Percentiles rank a stretch among this genome's conserved stretches.
These are phyloP conservation scores for Sordariomycetes sp. DNA, from an alignment of 2,329 filamentous ascomycete genomes.

Conservation along the genomic window DNA sequence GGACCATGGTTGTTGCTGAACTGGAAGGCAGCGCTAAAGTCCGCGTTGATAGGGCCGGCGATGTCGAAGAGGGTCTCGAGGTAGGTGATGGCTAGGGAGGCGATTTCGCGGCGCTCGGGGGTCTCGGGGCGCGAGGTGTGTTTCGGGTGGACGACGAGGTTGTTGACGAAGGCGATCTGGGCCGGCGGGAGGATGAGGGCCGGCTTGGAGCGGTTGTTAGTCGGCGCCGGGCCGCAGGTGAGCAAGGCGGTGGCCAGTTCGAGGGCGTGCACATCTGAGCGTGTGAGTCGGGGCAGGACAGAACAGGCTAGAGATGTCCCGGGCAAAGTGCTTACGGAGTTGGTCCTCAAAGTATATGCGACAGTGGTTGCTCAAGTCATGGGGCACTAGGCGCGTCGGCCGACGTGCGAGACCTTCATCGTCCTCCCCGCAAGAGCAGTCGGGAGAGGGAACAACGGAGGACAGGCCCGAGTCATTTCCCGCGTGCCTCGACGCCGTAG, in stretches of 20 bases:
- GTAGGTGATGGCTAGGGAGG: slow-evolving; percentile 55
- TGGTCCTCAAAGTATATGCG: slow-evolving; percentile 7
- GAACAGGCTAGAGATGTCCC: background rate
- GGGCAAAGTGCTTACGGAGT: slow-evolving; percentile 12
- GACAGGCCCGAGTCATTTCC: background rate
- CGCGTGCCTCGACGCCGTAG: background rate
- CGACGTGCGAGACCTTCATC: background rate
- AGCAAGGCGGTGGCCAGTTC: slow-evolving; percentile 52
- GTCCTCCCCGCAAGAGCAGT: background rate
- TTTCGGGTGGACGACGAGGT: slow-evolving; percentile 67
- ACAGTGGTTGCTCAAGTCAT: slow-evolving; percentile 1
- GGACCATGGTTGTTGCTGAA: slow-evolving; percentile 32
- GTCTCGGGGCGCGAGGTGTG: slow-evolving; percentile 62
- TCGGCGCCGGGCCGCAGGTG: slow-evolving; percentile 14
- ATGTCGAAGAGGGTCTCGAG: slow-evolving; percentile 52
- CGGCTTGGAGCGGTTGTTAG: slow-evolving; percentile 18
- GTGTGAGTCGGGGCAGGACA: background rate
- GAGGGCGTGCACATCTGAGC: slow-evolving; percentile 40
- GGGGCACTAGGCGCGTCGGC: background rate
- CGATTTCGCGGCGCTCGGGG: slow-evolving; percentile 44
- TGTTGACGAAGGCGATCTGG: slow-evolving; percentile 66
- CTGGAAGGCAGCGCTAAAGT: slow-evolving; percentile 56
- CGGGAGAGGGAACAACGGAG: background rate
- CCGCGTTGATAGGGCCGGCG: slow-evolving; percentile 57
- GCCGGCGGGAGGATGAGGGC: slow-evolving; percentile 55